Percentiles rank a stretch among this genome's conserved stretches.
Conservation (phyloP, 2,329 filamentous ascomycete genomes). For the Sarocladium kiliense region DNA sequence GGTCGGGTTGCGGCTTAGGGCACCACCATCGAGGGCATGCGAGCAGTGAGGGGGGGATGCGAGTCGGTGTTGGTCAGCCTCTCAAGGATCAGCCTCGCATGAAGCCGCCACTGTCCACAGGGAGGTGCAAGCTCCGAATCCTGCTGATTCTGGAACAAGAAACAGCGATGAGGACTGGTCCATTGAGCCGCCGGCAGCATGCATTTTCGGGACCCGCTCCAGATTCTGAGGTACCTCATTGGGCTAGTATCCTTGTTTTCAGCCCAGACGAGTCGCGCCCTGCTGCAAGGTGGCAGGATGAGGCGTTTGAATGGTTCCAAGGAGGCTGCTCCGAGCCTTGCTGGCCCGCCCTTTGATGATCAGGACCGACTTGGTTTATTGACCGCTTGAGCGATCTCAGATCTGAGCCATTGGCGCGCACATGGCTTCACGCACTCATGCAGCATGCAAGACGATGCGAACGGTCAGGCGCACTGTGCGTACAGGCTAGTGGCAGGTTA, state of each 20-base stretch:
- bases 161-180: not conserved
- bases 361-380: not conserved
- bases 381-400: not conserved
- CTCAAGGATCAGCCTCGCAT: conserved; percentile 1
- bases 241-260: conserved; percentile 5
- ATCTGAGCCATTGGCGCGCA: conserved; percentile 4
- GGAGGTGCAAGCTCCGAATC: not conserved
- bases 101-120: not conserved
- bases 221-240: not conserved
- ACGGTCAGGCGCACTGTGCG: not conserved
- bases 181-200: not conserved
- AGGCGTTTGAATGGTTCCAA: not conserved
- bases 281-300: not conserved
- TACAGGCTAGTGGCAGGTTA: not conserved
- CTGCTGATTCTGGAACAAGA: conserved; percentile 1
- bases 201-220: not conserved
- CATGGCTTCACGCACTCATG: conserved; percentile 1
- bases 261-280: conserved; percentile 1
- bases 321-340: not conserved
- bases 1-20: not conserved
- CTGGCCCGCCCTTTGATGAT: not conserved
- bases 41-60: not conserved
- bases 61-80: not conserved
- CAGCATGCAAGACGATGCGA: conserved; percentile 7
- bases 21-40: not conserved